A percentile compares a stretch with the other conserved stretches of the same genome.
Conservation (phyloP, 2,329 filamentous ascomycete genomes). For the Penicillium palitans region DNA sequence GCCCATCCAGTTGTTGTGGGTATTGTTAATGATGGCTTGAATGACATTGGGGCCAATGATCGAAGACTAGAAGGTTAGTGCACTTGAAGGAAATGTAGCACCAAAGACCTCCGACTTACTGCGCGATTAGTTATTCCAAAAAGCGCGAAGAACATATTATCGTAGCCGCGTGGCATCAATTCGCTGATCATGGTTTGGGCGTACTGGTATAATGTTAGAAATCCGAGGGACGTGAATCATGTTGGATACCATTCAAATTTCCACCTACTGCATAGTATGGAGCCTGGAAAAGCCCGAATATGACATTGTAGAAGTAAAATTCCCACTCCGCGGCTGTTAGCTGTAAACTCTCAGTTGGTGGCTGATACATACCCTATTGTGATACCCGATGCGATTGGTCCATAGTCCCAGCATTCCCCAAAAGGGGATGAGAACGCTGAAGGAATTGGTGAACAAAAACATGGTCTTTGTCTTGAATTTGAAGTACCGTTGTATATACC, state of each 20-base stretch:
- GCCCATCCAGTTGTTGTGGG: slow-evolving; percentile 47
- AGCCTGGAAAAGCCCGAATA: slow-evolving; percentile 47
- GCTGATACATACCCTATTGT: slow-evolving; percentile 32
- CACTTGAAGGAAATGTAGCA: neutral
- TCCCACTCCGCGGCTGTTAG: slow-evolving; percentile 34
- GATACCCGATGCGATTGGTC: slow-evolving; percentile 43
- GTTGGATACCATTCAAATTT: neutral
- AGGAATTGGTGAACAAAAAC: slow-evolving; percentile 46
- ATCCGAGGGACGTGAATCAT: neutral
- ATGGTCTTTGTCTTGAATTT: slow-evolving; percentile 44
- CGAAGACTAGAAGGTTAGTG: slow-evolving; percentile 37
- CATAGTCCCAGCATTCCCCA: slow-evolving; percentile 47
- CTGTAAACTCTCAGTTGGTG: neutral
- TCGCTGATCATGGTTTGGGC: slow-evolving; percentile 49
- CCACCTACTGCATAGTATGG: slow-evolving; percentile 43
- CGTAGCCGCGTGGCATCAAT: slow-evolving; percentile 45
- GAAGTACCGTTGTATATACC: slow-evolving; percentile 46
- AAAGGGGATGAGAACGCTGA: slow-evolving; percentile 44
- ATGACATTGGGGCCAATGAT: slow-evolving; percentile 48
- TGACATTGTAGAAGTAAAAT: slow-evolving; percentile 47
- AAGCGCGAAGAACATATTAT: slow-evolving; percentile 49
- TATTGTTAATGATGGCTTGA: slow-evolving; percentile 46
- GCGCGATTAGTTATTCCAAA: slow-evolving; percentile 48
- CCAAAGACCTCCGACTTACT: slow-evolving; percentile 28
- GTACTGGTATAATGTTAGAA: slow-evolving; percentile 28